Percentiles rank a stretch among this genome's conserved stretches.
Evolutionary conservation across 148 eudicot species (phyloP).

Genomic region (Camellia sinensis): DNA sequence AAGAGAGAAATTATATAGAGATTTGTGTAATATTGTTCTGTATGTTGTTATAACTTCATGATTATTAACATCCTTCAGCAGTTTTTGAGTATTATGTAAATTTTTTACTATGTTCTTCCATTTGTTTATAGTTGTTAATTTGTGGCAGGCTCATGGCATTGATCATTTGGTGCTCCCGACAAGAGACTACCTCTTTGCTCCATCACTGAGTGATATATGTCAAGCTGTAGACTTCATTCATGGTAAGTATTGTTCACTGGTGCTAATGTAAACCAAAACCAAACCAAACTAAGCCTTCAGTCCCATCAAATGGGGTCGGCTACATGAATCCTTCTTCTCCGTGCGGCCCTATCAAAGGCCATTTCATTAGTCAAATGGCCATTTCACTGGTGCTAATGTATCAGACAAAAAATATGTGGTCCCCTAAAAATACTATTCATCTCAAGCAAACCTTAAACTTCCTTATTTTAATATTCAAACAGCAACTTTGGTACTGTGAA

Average conservation of each 20-base stretch:
- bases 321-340: too few species aligned
- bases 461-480: background rate
- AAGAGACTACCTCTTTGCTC: constrained; percentile 92
- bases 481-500: background rate
- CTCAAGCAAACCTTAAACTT: background rate
- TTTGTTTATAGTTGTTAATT: constrained; percentile 9
- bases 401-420: background rate
- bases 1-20: background rate
- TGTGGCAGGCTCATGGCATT: constrained; percentile 70
- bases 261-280: too few species aligned
- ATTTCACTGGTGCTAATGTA: too few species aligned
- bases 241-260: constrained; percentile 39
- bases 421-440: background rate
- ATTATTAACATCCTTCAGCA: background rate
- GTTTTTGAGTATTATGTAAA: background rate
- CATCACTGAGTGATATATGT: constrained; percentile 63
- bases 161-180: constrained; percentile 88
- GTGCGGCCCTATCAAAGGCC: too few species aligned
- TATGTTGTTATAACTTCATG: background rate
- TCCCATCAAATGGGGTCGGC: too few species aligned
- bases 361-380: too few species aligned
- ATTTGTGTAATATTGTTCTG: background rate
- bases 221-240: constrained; percentile 84
- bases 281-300: too few species aligned
- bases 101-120: background rate